Percentiles rank a stretch among this genome's conserved stretches.
Conservation (phyloP, 2,329 filamentous ascomycete species). For the Colletotrichum musicola region DNA sequence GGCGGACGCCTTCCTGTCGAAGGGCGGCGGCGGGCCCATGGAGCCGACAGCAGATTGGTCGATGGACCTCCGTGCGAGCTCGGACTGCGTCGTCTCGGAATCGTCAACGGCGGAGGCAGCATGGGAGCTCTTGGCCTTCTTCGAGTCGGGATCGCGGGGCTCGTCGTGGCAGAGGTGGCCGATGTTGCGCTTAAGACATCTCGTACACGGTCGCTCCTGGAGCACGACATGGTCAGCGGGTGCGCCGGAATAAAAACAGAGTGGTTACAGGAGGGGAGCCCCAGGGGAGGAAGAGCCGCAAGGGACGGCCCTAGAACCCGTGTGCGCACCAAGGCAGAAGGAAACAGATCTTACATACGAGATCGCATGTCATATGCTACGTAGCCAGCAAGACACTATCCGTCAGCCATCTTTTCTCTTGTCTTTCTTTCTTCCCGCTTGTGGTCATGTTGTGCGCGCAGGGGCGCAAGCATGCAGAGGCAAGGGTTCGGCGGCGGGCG, state of each 20-base stretch:
- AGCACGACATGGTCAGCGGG: constrained; percentile 48
- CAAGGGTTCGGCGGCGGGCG: constrained; percentile 29
- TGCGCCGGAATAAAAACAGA: constrained; percentile 35
- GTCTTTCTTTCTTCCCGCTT: constrained; percentile 20
- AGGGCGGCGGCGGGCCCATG: constrained; percentile 66
- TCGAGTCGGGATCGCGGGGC: constrained; percentile 84
- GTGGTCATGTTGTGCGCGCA: constrained; percentile 7
- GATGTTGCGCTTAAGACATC: constrained; percentile 98
- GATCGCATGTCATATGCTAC: constrained; percentile 93
- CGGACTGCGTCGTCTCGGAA: constrained; percentile 64
- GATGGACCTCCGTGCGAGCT: constrained; percentile 66
- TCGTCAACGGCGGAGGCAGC: constrained; percentile 71
- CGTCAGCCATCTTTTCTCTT: constrained; percentile 58
- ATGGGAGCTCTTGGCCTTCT: constrained; percentile 79
- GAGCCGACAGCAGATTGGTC: constrained; percentile 62
- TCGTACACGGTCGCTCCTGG: constrained; percentile 94
- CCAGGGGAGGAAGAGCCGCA: constrained; percentile 35
- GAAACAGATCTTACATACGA: constrained; percentile 70
- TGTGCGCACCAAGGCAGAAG: not conserved
- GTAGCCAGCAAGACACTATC: constrained; percentile 52
- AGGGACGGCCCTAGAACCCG: not conserved
- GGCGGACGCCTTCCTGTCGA: constrained; percentile 47
- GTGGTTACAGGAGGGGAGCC: constrained; percentile 35
- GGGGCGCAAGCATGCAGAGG: constrained; percentile 21
- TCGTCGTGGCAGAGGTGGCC: constrained; percentile 99